A percentile compares a stretch with the other conserved stretches of the same genome.
These are phyloP conservation scores for Talaromyces atroroseus DNA, from an alignment of 2,329 filamentous ascomycete genomes.

Conservation along the genomic window DNA sequence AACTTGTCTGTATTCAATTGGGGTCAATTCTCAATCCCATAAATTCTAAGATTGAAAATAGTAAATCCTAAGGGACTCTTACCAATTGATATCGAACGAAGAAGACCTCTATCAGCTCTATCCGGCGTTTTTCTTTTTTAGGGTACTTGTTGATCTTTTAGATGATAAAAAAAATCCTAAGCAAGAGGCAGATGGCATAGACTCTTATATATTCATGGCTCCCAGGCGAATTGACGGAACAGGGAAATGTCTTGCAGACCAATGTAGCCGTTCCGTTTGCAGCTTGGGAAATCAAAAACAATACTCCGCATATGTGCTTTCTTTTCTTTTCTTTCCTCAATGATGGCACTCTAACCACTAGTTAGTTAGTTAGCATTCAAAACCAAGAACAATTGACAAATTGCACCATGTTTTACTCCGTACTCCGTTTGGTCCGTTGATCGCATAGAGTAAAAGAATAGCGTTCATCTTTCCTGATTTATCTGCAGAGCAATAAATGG, in stretches of 20 bases:
- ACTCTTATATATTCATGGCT: not conserved
- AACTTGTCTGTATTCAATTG: not conserved
- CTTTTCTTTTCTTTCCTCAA: not conserved
- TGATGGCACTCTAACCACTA: not conserved
- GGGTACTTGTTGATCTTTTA: not conserved
- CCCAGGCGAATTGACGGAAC: not conserved
- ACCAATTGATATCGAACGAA: not conserved
- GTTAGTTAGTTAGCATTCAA: not conserved
- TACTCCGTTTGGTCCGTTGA: not conserved
- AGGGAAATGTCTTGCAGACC: not conserved
- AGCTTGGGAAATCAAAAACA: not conserved
- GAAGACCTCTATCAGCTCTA: not conserved
- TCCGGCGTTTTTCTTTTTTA: not conserved
- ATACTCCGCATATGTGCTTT: conserved; percentile 4
- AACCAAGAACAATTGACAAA: not conserved
- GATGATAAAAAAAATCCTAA: not conserved
- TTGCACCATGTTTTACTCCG: not conserved
- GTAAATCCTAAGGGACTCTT: not conserved
- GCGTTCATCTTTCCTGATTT: not conserved
- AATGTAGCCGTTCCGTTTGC: not conserved
- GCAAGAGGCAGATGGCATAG: not conserved
- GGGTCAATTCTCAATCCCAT: not conserved
- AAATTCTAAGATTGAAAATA: not conserved
- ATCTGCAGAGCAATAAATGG: not conserved
- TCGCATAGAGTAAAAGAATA: not conserved